Base-by-base conservation (phyloP, 2,329 filamentous ascomycete genomes). In the Eutypella sp. region DNA sequence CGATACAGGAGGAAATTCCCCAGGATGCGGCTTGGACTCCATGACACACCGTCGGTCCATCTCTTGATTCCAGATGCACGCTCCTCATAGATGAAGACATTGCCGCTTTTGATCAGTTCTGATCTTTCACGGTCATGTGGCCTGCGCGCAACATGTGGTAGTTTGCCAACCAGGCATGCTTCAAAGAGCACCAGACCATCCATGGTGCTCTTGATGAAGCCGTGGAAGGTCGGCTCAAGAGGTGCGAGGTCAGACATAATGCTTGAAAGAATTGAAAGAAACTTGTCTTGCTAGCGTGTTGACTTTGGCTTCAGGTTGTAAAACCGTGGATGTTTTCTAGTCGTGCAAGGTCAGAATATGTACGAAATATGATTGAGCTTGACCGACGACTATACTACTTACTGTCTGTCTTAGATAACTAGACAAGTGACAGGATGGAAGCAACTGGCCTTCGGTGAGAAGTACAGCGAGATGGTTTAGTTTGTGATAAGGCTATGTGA, bases 41-140 rank as follows among this genome's bases (percentile, higher is more conserved):
- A 96, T 6, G 85, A 84, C 10, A 92, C 81, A 13, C 91, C 90
- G 56, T 96, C 91, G 0, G 90, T 96, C 91, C 91, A 96, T 46
- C 91, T 78, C 70, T 95, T 95, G 69, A 96, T 95, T 5, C 89
- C 89, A 0, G 90, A 95, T 0, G 88, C 84, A 50, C 89, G 85
- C 64, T 96, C 89, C 60, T 95, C 89, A 65, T 96, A 96, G 54
- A 96, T 88, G 67, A 96, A 93, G 40, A 96, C 80, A 54, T 86
- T 85, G 29, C 91, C 91, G 55, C 89, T 95, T 54, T 79, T 79
- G 61, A 96, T 93, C 42, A 95, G 78, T 18, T 81, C 75, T 20
- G 75, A 73, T 42, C 90, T 79, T 67, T 96, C 91, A 42, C 89
- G 78, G 58, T 96, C 91, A 63, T 95, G 89, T 1, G 91, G 91